Conservation (phyloP, 75 land plant species). For the Cupressus sempervirens region DNA sequence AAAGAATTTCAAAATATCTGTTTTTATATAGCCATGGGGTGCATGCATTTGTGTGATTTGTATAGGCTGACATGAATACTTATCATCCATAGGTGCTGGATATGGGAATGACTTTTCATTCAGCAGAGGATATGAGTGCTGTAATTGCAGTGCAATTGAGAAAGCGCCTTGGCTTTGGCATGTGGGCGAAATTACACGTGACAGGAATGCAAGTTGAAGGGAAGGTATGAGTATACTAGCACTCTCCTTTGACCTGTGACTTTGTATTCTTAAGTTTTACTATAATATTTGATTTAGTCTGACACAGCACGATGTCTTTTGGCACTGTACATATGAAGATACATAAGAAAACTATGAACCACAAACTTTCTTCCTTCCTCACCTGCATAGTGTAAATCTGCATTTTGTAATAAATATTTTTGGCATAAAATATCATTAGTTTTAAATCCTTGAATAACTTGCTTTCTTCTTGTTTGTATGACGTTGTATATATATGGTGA, state of each 20-base stretch:
- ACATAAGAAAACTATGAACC: background rate
- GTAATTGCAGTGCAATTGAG: constrained; percentile 67
- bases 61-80: background rate
- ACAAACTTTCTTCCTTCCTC: background rate
- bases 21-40: background rate
- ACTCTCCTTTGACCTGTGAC: background rate
- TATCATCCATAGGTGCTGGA: constrained; percentile 61
- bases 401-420: background rate
- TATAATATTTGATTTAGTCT: background rate
- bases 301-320: background rate
- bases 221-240: constrained; percentile 44
- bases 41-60: background rate
- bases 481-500: background rate
- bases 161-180: constrained; percentile 82
- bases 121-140: constrained; percentile 88
- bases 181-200: constrained; percentile 70
- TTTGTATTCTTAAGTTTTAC: background rate
- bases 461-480: background rate
- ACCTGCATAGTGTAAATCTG: background rate
- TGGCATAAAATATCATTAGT: background rate
- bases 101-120: constrained; percentile 64
- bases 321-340: background rate
- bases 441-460: background rate
- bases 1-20: background rate
- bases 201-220: constrained; percentile 84